Percentiles rank a stretch among this genome's conserved stretches.
phyloP scores from a whole-genome alignment of 225 moss, liverwort and hornwort species.

The Sphagnum tenellum region DNA sequence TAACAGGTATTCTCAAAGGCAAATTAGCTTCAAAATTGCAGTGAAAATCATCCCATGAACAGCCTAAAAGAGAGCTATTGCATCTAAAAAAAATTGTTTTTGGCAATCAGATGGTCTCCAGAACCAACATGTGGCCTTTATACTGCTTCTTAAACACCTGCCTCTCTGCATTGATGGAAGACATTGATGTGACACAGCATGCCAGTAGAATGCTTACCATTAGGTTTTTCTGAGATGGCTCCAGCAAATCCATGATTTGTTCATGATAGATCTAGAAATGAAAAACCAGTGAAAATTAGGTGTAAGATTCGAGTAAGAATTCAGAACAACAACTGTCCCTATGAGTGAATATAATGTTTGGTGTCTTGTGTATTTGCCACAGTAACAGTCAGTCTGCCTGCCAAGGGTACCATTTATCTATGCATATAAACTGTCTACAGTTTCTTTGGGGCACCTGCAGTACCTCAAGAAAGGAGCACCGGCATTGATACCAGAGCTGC shows the following conservation, averaged over 20 bases:
- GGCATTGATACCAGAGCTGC: constrained; percentile 75
- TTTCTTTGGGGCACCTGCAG: not conserved
- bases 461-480: constrained; percentile 95
- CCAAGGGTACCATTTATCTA: not conserved
- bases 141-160: too few relatives aligned
- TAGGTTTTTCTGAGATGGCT: constrained; percentile 71
- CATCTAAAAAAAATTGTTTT: too few relatives aligned
- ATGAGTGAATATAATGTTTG: not conserved
- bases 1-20: too few relatives aligned
- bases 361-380: too few relatives aligned
- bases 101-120: too few relatives aligned
- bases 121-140: too few relatives aligned
- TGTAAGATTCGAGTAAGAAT: not conserved
- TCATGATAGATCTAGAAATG: constrained; percentile 82
- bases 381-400: not conserved
- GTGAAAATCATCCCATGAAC: too few relatives aligned
- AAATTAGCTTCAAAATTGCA: too few relatives aligned
- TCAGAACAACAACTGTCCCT: not conserved
- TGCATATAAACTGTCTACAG: not conserved
- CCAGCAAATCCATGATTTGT: constrained; percentile 85
- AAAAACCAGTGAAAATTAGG: not conserved
- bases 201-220: constrained; percentile 25
- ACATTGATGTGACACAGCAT: too few relatives aligned
- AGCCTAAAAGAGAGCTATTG: too few relatives aligned
- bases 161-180: too few relatives aligned